phyloP scores from a whole-genome alignment of 768 basidiomycete species.

The Trametes villosa region DNA sequence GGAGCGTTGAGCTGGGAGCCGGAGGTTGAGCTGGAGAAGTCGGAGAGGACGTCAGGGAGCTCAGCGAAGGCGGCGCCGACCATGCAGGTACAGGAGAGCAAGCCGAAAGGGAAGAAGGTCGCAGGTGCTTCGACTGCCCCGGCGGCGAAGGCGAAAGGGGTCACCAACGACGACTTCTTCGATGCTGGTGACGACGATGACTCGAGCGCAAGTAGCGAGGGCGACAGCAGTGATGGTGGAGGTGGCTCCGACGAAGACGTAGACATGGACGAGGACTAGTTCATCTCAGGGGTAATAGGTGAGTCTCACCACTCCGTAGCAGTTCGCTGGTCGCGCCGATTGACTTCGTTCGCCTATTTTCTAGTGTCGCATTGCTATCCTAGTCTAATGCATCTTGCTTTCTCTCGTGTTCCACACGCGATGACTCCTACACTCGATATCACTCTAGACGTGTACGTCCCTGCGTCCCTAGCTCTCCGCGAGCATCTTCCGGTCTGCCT shows the following conservation, averaged over 20 bases:
- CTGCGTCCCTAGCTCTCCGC: too few species aligned
- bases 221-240: background rate
- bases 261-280: constrained; percentile 13
- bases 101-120: background rate
- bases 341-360: too few species aligned
- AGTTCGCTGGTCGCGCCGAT: too few species aligned
- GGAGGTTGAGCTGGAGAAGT: constrained; percentile 46
- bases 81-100: background rate
- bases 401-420: too few species aligned
- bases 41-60: background rate
- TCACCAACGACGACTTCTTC: constrained; percentile 39
- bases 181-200: constrained; percentile 29
- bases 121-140: background rate
- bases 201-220: background rate
- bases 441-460: too few species aligned
- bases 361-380: too few species aligned
- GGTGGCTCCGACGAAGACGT: constrained; percentile 11
- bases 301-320: too few species aligned
- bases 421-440: too few species aligned
- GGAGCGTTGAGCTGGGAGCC: constrained; percentile 65
- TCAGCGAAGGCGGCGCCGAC: background rate
- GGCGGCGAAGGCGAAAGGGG: background rate
- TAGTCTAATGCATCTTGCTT: too few species aligned
- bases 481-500: too few species aligned
- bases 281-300: background rate